These are phyloP conservation scores for Cystofilobasidium macerans DNA, from an alignment of 768 basidiomycete genomes.

Conservation along the genomic window DNA sequence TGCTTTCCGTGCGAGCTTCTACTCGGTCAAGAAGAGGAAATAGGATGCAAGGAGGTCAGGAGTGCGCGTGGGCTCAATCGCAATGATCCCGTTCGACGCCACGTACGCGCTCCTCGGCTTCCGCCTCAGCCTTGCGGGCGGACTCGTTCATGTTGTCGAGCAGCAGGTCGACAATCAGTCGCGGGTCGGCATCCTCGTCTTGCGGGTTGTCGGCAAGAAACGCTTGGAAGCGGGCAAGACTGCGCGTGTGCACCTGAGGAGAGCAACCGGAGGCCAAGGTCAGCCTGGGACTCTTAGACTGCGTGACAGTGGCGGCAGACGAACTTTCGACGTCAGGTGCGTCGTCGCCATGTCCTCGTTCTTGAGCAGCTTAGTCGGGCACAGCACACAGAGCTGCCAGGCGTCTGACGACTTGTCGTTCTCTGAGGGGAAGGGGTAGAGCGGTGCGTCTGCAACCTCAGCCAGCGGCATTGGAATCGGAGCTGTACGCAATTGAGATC, in stretches of 20 bases:
- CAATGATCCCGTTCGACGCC: too few species aligned
- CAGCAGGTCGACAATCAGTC: constrained; percentile 14
- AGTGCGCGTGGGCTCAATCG: too few species aligned
- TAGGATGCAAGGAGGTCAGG: background rate
- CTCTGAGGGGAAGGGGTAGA: constrained; percentile 13
- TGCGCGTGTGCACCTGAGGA: constrained; percentile 19
- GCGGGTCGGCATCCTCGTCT: constrained; percentile 15
- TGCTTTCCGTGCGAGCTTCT: background rate
- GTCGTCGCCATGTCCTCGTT: constrained; percentile 13
- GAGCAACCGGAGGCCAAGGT: too few species aligned
- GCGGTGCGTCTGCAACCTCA: constrained; percentile 10
- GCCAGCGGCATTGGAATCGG: constrained; percentile 19
- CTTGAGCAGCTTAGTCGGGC: constrained; percentile 23
- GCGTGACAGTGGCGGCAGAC: too few species aligned
- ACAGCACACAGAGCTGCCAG: constrained; percentile 22
- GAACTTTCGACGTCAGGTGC: constrained; percentile 20
- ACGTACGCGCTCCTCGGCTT: constrained; percentile 9
- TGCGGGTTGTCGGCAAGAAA: constrained; percentile 14
- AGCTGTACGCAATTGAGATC: background rate
- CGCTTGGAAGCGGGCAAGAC: constrained; percentile 10
- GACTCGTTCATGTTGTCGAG: constrained; percentile 11
- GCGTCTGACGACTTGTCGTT: background rate
- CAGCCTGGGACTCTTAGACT: too few species aligned
- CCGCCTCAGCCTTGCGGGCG: constrained; percentile 8
- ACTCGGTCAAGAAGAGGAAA: background rate